Conservation (phyloP, 805 yeast genomes). For the Metschnikowia matae region DNA sequence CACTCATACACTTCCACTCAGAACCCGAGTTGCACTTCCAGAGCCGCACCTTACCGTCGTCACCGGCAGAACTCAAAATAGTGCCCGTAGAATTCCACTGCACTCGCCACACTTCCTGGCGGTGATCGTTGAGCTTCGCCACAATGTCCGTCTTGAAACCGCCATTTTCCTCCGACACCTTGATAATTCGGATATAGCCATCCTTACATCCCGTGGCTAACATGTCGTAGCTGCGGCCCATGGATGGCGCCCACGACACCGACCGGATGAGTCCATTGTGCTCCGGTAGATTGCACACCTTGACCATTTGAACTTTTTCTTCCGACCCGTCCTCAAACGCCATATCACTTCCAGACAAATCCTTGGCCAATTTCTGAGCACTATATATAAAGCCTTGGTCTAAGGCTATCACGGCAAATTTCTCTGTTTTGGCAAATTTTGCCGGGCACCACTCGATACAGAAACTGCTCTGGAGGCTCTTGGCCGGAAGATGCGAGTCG, state of each 20-base stretch:
- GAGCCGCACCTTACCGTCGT: constrained; percentile 85
- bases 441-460: constrained; percentile 90
- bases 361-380: constrained; percentile 1
- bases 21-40: constrained; percentile 88
- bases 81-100: constrained; percentile 95
- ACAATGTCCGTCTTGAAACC: constrained; percentile 51
- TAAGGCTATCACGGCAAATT: constrained; percentile 75
- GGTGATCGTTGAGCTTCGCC: constrained; percentile 71
- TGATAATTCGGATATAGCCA: constrained; percentile 84
- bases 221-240: constrained; percentile 84
- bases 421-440: constrained; percentile 67
- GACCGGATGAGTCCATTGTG: constrained; percentile 84
- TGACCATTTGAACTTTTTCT: constrained; percentile 38
- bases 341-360: neutral
- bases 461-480: constrained; percentile 80
- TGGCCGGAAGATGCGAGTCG: constrained; percentile 63
- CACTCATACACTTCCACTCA: constrained; percentile 89
- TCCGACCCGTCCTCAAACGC: constrained; percentile 3
- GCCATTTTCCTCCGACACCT: constrained; percentile 47
- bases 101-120: constrained; percentile 93
- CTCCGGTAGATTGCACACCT: constrained; percentile 68
- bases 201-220: constrained; percentile 96
- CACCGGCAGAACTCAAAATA: constrained; percentile 88
- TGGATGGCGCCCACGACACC: constrained; percentile 94
- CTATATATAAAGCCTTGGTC: constrained; percentile 82